These are phyloP conservation scores for Triticum turgidum DNA, from an alignment of 176 grass and related monocot genomes.

Conservation along the genomic window DNA sequence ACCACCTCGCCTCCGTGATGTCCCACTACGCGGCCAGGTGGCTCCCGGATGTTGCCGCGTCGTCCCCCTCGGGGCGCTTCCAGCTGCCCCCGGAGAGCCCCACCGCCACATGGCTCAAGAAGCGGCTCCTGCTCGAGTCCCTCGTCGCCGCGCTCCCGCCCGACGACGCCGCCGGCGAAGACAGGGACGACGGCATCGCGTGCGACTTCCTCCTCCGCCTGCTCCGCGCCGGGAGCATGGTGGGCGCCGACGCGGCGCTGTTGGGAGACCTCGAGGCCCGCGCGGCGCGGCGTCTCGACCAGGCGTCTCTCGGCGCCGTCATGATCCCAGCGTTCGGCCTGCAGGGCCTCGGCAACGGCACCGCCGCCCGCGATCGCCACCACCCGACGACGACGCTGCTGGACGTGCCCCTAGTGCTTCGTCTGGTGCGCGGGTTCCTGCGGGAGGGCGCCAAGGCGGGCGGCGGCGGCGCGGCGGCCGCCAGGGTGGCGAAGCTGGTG, in stretches of 20 bases:
- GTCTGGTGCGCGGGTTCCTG: constrained; percentile 57
- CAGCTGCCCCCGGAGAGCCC: constrained; percentile 60
- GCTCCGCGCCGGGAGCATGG: constrained; percentile 59
- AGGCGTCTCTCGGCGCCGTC: constrained; percentile 69
- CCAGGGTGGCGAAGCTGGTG: constrained; percentile 71
- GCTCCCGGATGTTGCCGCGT: constrained; percentile 69
- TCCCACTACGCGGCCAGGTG: constrained; percentile 80
- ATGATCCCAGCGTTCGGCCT: constrained; percentile 78
- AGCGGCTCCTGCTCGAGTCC: constrained; percentile 76
- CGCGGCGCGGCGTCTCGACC: constrained; percentile 63
- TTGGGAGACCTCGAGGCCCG: constrained; percentile 69
- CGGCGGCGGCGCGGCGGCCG: constrained; percentile 50
- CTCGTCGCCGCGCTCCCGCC: constrained; percentile 75
- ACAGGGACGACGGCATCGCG: constrained; percentile 36
- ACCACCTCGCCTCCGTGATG: constrained; percentile 64
- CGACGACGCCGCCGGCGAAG: neutral
- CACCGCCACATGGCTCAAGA: constrained; percentile 78
- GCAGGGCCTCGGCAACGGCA: neutral
- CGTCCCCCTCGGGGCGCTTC: constrained; percentile 49
- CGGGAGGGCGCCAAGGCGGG: constrained; percentile 18
- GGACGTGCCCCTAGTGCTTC: constrained; percentile 67
- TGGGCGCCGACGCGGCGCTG: constrained; percentile 58
- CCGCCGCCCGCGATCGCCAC: neutral
- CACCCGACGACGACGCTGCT: constrained; percentile 37
- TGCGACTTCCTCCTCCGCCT: constrained; percentile 77